These are phyloP conservation scores for Stagonosporopsis vannaccii DNA, from an alignment of 2,329 filamentous ascomycete genomes.

Conservation along the genomic window DNA sequence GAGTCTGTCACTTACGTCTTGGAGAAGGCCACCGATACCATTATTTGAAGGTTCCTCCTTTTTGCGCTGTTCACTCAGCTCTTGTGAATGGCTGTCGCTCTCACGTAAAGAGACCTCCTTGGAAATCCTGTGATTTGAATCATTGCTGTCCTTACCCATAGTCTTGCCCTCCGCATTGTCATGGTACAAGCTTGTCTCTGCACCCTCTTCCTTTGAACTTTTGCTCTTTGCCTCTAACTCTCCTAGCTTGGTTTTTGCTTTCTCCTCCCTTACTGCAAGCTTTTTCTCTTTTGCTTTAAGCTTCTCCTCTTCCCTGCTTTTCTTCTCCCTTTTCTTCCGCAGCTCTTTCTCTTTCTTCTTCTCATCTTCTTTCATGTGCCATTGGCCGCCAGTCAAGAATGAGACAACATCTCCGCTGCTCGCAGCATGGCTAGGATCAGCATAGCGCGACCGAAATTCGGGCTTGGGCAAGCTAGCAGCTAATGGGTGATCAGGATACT, in stretches of 20 bases:
- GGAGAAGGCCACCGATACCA: background rate
- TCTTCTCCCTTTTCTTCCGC: background rate
- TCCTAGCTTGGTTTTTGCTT: background rate
- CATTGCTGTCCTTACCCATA: background rate
- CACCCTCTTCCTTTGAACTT: background rate
- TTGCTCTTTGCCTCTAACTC: background rate
- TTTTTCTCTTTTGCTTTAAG: background rate
- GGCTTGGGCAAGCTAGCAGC: slow-evolving; percentile 31
- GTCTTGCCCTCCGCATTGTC: background rate
- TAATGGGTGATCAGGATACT: slow-evolving; percentile 53
- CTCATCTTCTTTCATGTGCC: background rate
- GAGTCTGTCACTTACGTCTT: background rate
- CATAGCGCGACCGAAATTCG: slow-evolving; percentile 56
- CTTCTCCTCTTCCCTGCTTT: background rate
- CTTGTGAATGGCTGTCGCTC: background rate
- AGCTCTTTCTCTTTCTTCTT: background rate
- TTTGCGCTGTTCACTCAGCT: background rate
- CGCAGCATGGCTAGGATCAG: slow-evolving; percentile 60
- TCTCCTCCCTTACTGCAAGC: background rate
- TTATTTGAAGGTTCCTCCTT: background rate
- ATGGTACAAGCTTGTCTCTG: background rate
- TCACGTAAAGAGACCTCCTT: background rate
- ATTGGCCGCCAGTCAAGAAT: slow-evolving; percentile 52
- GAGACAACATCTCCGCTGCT: slow-evolving; percentile 57
- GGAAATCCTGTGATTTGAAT: background rate